Evolutionary conservation across 2,329 filamentous ascomycete genomes (phyloP).

Genomic region (Xylaria hypoxylon): DNA sequence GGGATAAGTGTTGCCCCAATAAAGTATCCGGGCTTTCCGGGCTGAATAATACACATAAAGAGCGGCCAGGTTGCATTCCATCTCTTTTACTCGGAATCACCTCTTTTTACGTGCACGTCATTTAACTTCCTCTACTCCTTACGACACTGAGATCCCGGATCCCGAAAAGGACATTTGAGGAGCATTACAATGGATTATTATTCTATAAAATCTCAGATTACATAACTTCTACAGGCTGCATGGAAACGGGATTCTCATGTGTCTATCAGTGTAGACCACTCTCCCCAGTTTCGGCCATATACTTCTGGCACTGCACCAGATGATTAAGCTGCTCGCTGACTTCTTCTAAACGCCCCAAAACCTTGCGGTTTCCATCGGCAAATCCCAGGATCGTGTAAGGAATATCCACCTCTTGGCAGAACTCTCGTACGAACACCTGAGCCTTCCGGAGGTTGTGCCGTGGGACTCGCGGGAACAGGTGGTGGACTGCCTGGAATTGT

Average conservation of each 20-base stretch:
- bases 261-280: slow-evolving; percentile 49
- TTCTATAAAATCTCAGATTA: slow-evolving; percentile 17
- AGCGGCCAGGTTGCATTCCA: too few species aligned
- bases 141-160: too few species aligned
- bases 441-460: slow-evolving; percentile 73
- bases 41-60: too few species aligned
- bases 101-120: too few species aligned
- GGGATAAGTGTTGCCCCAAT: too few species aligned
- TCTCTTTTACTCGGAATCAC: too few species aligned
- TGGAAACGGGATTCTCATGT: not conserved
- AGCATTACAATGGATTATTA: not conserved
- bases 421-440: slow-evolving; percentile 70
- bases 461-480: slow-evolving; percentile 75
- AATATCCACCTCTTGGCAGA: slow-evolving; percentile 72
- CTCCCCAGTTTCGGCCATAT: slow-evolving; percentile 62
- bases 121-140: too few species aligned
- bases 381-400: slow-evolving; percentile 72
- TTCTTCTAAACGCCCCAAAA: slow-evolving; percentile 61
- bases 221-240: slow-evolving; percentile 11
- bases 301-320: slow-evolving; percentile 66
- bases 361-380: slow-evolving; percentile 70
- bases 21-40: too few species aligned
- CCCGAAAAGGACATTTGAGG: too few species aligned
- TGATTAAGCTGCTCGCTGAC: slow-evolving; percentile 71
- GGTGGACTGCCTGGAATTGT: slow-evolving; percentile 78